These are phyloP conservation scores for Erythrobasidium hasegawianum DNA, from an alignment of 1,284 basidiomycete genomes.

Conservation along the genomic window DNA sequence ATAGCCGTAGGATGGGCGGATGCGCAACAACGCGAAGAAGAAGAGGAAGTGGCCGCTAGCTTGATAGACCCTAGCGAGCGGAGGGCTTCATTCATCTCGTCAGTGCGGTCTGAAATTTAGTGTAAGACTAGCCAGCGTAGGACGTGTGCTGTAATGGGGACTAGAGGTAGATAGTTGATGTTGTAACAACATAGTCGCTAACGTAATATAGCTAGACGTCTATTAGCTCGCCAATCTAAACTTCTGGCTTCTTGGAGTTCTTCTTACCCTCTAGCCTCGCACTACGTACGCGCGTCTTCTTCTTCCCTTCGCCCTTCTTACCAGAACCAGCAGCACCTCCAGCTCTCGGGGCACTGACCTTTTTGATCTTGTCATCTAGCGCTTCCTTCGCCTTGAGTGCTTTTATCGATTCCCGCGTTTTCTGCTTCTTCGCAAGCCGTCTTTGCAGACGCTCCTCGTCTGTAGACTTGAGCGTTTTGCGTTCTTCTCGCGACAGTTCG, in stretches of 20 bases:
- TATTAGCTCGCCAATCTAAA: background rate
- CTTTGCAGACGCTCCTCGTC: conserved; percentile 75
- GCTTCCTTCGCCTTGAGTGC: conserved; percentile 39
- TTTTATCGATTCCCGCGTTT: conserved; percentile 16
- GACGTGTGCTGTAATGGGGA: background rate
- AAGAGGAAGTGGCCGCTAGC: conserved; percentile 1
- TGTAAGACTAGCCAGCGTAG: background rate
- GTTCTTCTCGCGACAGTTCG: conserved; percentile 73
- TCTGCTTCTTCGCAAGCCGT: conserved; percentile 66
- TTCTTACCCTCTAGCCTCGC: conserved; percentile 20
- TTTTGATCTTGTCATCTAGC: conserved; percentile 39
- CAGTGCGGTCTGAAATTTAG: background rate
- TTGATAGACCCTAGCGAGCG: background rate
- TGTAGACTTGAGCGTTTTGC: conserved; percentile 71
- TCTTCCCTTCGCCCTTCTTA: conserved; percentile 37
- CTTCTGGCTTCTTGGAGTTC: conserved; percentile 34
- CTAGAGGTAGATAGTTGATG: background rate
- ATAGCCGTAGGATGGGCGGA: conserved; percentile 28
- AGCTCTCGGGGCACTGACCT: conserved; percentile 35
- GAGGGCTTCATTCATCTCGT: background rate
- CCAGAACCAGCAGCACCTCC: conserved; percentile 35
- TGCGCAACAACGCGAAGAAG: background rate
- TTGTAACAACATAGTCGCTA: background rate
- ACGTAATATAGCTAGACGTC: background rate
- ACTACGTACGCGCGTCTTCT: conserved; percentile 38